Conservation (phyloP, 164 flowering plant species). For the Saururus chinensis region DNA sequence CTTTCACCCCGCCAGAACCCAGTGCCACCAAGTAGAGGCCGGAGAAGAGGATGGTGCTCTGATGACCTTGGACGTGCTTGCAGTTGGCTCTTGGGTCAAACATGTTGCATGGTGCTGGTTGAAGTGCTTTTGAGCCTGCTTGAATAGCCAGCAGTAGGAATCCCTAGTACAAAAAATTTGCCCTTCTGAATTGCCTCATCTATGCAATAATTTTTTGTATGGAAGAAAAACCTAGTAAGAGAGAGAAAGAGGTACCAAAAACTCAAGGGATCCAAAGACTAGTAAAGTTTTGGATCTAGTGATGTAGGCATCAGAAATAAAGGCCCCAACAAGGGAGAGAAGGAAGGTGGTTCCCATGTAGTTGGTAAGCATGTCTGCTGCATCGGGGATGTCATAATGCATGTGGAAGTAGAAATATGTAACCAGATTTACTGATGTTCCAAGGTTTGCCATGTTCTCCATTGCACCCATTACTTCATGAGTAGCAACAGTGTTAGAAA, state of each 20-base stretch:
- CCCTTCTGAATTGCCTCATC: no score
- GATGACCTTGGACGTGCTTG: conserved; percentile 15
- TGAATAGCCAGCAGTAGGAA: conserved; percentile 18
- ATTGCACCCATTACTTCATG: conserved; percentile 8
- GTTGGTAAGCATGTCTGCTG: conserved; percentile 13
- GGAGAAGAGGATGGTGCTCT: conserved; percentile 16
- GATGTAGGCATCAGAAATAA: conserved; percentile 16
- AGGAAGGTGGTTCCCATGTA: conserved; percentile 17
- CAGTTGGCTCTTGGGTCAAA: conserved; percentile 5
- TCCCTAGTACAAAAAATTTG: no score
- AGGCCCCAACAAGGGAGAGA: conserved; percentile 14
- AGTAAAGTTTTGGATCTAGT: conserved; percentile 9
- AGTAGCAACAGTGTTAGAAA: neutral
- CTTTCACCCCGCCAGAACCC: conserved; percentile 32
- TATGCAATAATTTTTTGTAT: no score
- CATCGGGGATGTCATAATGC: conserved; percentile 10
- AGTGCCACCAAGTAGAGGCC: conserved; percentile 29
- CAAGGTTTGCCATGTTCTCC: conserved; percentile 15
- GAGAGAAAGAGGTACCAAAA: conserved; percentile 1
- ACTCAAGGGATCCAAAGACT: conserved; percentile 13
- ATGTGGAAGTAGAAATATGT: conserved; percentile 13
- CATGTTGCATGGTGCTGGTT: conserved; percentile 18
- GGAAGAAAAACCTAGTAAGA: neutral
- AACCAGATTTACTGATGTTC: conserved; percentile 11
- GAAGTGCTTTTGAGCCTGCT: conserved; percentile 17